Evolutionary conservation across 2,329 filamentous ascomycete genomes (phyloP).

Genomic region (Lachnellula cervina): DNA sequence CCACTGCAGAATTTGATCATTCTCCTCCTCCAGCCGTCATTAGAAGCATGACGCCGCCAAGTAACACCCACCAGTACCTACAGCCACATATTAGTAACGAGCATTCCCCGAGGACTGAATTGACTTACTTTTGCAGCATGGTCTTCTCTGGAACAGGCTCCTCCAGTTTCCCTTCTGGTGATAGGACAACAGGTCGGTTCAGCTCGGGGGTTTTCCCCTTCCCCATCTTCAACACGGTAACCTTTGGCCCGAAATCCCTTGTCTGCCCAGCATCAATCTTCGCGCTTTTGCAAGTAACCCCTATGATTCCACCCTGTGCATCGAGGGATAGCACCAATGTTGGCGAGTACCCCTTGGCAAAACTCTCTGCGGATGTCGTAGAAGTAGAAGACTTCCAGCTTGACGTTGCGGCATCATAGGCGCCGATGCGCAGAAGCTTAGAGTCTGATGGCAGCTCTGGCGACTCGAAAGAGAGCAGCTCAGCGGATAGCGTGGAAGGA

Average conservation of each 20-base stretch:
- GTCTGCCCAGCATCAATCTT: conserved; percentile 59
- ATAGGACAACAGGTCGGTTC: conserved; percentile 60
- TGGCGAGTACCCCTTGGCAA: conserved; percentile 57
- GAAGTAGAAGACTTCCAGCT: conserved; percentile 52
- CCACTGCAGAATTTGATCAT: conserved; percentile 37
- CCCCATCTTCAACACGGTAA: conserved; percentile 43
- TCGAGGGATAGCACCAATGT: conserved; percentile 51
- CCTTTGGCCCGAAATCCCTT: conserved; percentile 60
- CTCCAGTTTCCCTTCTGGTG: conserved; percentile 54
- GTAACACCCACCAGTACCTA: conserved; percentile 61
- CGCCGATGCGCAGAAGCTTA: conserved; percentile 50
- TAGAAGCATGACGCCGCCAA: conserved; percentile 47
- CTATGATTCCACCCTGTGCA: conserved; percentile 40
- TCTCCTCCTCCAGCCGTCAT: conserved; percentile 47
- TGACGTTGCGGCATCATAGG: conserved; percentile 45
- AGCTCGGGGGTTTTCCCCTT: conserved; percentile 53
- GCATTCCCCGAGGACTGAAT: neutral
- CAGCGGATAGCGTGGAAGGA: conserved; percentile 38
- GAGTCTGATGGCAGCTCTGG: conserved; percentile 46
- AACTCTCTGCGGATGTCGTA: conserved; percentile 51
- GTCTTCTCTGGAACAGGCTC: conserved; percentile 55
- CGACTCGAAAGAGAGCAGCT: conserved; percentile 50
- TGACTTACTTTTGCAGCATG: conserved; percentile 60
- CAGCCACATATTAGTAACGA: conserved; percentile 1
- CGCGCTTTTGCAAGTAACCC: conserved; percentile 51